Percentiles rank a stretch among this genome's conserved stretches.
phyloP scores from a whole-genome alignment of 805 yeast genomes.

The Clavispora santaluciae region DNA sequence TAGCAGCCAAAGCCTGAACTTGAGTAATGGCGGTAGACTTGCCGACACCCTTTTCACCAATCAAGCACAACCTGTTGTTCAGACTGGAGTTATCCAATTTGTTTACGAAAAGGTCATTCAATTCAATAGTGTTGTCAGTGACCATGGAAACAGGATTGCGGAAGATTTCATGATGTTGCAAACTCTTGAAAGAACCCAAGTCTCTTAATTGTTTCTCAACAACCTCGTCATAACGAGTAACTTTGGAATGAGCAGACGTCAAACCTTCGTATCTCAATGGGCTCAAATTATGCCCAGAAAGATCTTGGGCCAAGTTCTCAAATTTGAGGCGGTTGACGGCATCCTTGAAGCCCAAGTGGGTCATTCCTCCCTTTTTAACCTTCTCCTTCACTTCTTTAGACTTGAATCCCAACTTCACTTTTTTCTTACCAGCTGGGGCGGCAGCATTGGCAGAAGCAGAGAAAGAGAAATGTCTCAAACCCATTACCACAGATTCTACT shows the following conservation, averaged over 20 bases:
- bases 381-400: slow-evolving; percentile 16
- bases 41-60: slow-evolving; percentile 75
- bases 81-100: slow-evolving; percentile 25
- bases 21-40: slow-evolving; percentile 73
- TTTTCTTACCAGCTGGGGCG: slow-evolving; percentile 19
- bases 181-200: slow-evolving; percentile 61
- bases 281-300: slow-evolving; percentile 6
- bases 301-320: slow-evolving; percentile 28
- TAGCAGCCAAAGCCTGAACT: slow-evolving; percentile 51
- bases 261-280: slow-evolving; percentile 13
- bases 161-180: slow-evolving; percentile 62
- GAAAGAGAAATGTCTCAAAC: slow-evolving; percentile 7
- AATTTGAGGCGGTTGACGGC: slow-evolving; percentile 32
- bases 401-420: slow-evolving; percentile 21
- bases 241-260: slow-evolving; percentile 7
- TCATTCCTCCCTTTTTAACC: slow-evolving; percentile 37
- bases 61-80: slow-evolving; percentile 48
- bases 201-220: slow-evolving; percentile 42
- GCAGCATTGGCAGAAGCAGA: slow-evolving; percentile 11
- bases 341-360: slow-evolving; percentile 34
- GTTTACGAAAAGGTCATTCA: slow-evolving; percentile 36
- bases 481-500: slow-evolving; percentile 1
- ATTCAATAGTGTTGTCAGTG: slow-evolving; percentile 43
- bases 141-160: slow-evolving; percentile 55
- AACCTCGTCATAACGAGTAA: slow-evolving; percentile 35